Evolutionary conservation across 306 rosid genomes (phyloP), one percentile per base, ranked within the genome.

Genomic region (Luffa aegyptiaca): DNA sequence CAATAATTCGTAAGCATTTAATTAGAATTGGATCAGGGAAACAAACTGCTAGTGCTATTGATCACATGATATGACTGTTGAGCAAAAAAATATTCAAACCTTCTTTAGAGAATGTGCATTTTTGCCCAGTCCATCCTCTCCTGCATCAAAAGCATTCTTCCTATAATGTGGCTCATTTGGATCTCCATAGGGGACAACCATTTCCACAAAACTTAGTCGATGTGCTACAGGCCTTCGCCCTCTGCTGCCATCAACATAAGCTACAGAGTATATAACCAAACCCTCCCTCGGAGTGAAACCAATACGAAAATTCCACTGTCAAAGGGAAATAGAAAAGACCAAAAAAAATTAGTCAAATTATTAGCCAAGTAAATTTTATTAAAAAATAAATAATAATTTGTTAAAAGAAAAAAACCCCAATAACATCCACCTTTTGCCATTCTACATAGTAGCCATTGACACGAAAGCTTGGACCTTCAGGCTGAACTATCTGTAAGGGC

Each of bases 131-230:
- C 98, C 98, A 75, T 93, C 98, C 83, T 93, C 98, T 39, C 98
- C 98, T 0, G 97, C 98, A 80, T 93, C 98, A 79, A 93, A 93
- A 75, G 98, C 98, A 88, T 93, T 93, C 88, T 93, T 92, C 71
- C 97, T 87, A 82, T 92, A 92, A 87, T 93, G 98, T 42, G 98
- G 98, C 12, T 90, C 96, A 76, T 88, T 92, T 66, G 98, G 98
- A 86, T 93, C 98, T 59, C 98, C 98, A 87, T 89, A 93, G 2
- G 97, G 98, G 79, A 93, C 98, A 81, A 93, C 98, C 93, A 93
- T 92, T 83, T 93, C 98, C 86, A 90, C 98, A 86, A 90, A 90
- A 87, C 96, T 92, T 80, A 93, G 79, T 78, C 98, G 88, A 79
- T 93, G 97, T 68, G 98, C 98, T 44, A 92, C 92, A 56, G 97